Evolutionary conservation across 2,329 filamentous ascomycete species (phyloP).

Genomic region (Emericellopsis cladophorae): DNA sequence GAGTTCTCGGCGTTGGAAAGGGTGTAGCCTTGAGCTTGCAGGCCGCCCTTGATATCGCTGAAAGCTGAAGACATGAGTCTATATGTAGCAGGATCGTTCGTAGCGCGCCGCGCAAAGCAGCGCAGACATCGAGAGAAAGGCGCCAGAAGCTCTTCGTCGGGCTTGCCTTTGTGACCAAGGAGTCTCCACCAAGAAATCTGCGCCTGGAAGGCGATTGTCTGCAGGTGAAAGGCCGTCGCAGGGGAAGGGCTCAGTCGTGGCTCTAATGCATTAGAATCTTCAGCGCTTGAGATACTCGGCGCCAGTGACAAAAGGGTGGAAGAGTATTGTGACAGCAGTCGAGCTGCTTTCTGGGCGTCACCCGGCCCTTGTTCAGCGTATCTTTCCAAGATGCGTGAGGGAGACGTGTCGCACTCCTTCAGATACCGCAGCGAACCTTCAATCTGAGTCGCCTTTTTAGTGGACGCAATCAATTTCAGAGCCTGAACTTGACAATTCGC

Average conservation of each 20-base stretch:
- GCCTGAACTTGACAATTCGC: slow-evolving; percentile 52
- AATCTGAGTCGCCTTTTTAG: slow-evolving; percentile 45
- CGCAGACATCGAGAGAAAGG: slow-evolving; percentile 51
- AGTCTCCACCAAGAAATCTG: slow-evolving; percentile 56
- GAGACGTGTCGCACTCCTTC: slow-evolving; percentile 40
- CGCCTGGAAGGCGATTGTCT: slow-evolving; percentile 47
- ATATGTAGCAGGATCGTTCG: slow-evolving; percentile 22
- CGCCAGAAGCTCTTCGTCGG: slow-evolving; percentile 51
- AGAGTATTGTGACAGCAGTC: slow-evolving; percentile 54
- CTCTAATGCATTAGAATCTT: slow-evolving; percentile 44
- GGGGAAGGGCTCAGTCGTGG: slow-evolving; percentile 43
- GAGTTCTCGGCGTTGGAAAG: slow-evolving; percentile 24
- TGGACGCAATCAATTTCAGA: slow-evolving; percentile 47
- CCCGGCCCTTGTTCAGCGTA: slow-evolving; percentile 29
- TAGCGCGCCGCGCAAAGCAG: slow-evolving; percentile 43
- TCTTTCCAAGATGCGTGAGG: slow-evolving; percentile 40
- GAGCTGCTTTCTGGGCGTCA: slow-evolving; percentile 43
- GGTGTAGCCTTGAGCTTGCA: slow-evolving; percentile 20
- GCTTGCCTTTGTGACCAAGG: slow-evolving; percentile 43
- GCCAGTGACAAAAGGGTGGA: slow-evolving; percentile 53
- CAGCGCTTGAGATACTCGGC: slow-evolving; percentile 51
- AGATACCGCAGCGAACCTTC: slow-evolving; percentile 46
- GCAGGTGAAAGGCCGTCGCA: slow-evolving; percentile 45
- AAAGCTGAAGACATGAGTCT: slow-evolving; percentile 18
- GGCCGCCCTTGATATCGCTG: slow-evolving; percentile 14